Evolutionary conservation across 2,329 filamentous ascomycete species (phyloP).

Genomic region (Dactylellina parvicollis): DNA sequence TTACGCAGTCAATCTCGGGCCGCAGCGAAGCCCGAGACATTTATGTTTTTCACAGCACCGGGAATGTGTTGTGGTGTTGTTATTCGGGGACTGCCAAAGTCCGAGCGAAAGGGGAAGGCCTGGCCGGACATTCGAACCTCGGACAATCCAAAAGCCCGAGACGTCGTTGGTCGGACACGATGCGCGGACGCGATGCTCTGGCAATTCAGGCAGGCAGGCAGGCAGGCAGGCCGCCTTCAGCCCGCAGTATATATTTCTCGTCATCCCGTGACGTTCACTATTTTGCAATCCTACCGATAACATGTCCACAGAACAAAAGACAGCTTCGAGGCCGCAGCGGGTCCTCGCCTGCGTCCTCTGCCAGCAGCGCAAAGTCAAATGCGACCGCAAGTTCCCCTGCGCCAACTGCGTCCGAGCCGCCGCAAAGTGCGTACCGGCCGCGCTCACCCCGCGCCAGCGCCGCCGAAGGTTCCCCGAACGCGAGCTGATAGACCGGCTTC

Average conservation of each 20-base stretch:
- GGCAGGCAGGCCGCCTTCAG: conserved; percentile 1
- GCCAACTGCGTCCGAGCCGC: conserved; percentile 73
- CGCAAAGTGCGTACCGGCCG: conserved; percentile 70
- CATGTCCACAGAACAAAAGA: conserved; percentile 65
- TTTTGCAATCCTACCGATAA: conserved; percentile 62
- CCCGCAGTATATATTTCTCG: conserved; percentile 2
- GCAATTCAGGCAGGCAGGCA: too few species aligned
- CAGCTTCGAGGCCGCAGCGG: conserved; percentile 59
- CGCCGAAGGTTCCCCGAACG: conserved; percentile 71
- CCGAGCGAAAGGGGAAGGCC: not conserved
- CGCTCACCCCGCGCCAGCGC: conserved; percentile 68
- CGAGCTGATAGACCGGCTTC: conserved; percentile 75
- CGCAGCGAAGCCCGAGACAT: too few species aligned
- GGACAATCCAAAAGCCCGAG: conserved; percentile 28
- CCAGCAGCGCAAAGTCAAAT: conserved; percentile 79
- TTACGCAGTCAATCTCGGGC: too few species aligned
- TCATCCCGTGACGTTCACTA: not conserved
- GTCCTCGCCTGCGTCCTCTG: conserved; percentile 73
- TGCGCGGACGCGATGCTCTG: too few species aligned
- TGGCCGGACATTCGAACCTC: not conserved
- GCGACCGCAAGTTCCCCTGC: conserved; percentile 77
- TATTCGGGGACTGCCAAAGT: not conserved
- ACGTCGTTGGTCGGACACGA: too few species aligned
- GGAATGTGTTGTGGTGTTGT: not conserved
- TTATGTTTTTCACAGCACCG: too few species aligned